Percentiles rank a stretch among this genome's conserved stretches.
These are phyloP conservation scores for Mortierella alpina DNA, from an alignment of 192 early-diverging fungal species.

Conservation along the genomic window DNA sequence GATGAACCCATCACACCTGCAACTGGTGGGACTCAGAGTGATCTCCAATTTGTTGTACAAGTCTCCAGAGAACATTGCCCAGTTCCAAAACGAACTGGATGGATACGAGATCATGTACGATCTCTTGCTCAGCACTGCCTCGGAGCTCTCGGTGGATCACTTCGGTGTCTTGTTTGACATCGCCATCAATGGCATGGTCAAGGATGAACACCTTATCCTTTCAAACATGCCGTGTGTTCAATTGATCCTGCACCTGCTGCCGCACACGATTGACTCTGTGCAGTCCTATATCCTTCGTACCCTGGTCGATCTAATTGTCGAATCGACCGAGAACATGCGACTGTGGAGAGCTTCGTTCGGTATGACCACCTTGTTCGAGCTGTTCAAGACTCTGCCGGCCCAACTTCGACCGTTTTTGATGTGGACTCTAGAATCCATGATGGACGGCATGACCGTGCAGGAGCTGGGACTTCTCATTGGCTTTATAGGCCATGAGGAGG, in stretches of 20 bases:
- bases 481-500: constrained; percentile 46
- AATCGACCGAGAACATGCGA: constrained; percentile 51
- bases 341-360: constrained; percentile 46
- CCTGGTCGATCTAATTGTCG: constrained; percentile 53
- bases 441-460: constrained; percentile 52
- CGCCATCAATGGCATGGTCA: constrained; percentile 54
- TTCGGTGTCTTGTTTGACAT: constrained; percentile 56
- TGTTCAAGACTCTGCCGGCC: constrained; percentile 39
- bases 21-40: constrained; percentile 52
- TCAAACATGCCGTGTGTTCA: constrained; percentile 46
- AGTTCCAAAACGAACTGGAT: constrained; percentile 52
- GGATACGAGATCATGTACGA: constrained; percentile 51
- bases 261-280: constrained; percentile 33
- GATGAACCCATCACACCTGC: constrained; percentile 44
- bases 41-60: constrained; percentile 58
- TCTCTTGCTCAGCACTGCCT: constrained; percentile 28
- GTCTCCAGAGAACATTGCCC: constrained; percentile 49
- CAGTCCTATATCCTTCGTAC: constrained; percentile 53
- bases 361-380: constrained; percentile 47
- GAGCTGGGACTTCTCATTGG: constrained; percentile 50
- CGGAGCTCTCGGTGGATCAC: constrained; percentile 41
- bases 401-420: constrained; percentile 54
- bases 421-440: constrained; percentile 55
- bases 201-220: constrained; percentile 54
- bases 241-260: constrained; percentile 44